Conservation (phyloP, 163 green algal species). For the Dunaliella salina region DNA sequence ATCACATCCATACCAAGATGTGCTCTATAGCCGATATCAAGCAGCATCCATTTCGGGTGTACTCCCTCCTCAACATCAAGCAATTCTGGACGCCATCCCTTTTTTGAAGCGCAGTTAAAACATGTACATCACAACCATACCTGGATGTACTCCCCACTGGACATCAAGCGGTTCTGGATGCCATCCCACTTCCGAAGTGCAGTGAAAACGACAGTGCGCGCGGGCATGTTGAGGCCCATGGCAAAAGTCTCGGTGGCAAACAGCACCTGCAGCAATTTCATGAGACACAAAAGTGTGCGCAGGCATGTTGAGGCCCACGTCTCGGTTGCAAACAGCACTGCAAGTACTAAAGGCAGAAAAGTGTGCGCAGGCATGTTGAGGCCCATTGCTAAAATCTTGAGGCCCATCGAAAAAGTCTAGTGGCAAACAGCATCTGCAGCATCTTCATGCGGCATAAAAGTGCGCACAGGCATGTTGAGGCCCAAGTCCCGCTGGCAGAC, state of each 20-base stretch:
- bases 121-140: neutral
- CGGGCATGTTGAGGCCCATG: conserved; percentile 98
- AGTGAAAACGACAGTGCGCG: conserved; percentile 87
- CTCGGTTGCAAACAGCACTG: conserved; percentile 90
- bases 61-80: neutral
- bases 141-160: conserved; percentile 79
- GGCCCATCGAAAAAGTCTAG: no score
- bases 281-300: conserved; percentile 11
- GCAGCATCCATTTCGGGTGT: no score
- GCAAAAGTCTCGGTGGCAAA: conserved; percentile 97
- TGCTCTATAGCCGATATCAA: no score
- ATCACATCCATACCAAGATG: no score
- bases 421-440: no score
- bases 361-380: conserved; percentile 10
- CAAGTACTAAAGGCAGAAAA: no score
- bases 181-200: conserved; percentile 88
- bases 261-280: conserved; percentile 74
- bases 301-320: conserved; percentile 78
- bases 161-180: conserved; percentile 40
- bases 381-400: no score
- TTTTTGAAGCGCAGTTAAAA: conserved; percentile 88
- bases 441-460: no score
- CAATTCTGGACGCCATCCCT: conserved; percentile 68
- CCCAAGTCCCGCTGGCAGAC: conserved; percentile 95
- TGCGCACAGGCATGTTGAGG: conserved; percentile 95